Evolutionary conservation across 1,284 basidiomycete genomes (phyloP), one percentile per base, ranked within the genome.

Genomic region (Pisolithus thermaeus): DNA sequence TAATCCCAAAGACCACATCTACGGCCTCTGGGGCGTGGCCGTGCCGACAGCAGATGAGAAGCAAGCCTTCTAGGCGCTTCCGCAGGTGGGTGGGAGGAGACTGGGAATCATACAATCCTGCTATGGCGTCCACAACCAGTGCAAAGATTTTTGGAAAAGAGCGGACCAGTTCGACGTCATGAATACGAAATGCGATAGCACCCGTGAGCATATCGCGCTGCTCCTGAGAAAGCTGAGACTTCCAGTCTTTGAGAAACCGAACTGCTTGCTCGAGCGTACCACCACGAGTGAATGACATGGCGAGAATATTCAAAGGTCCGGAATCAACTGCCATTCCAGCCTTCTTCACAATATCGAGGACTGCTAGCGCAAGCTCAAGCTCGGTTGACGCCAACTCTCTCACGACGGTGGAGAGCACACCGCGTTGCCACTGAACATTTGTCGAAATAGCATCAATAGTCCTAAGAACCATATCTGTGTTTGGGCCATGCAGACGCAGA

Each of bases 71-170:
- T 22, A 65, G 55, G 41, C 61, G 63, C 22, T 61, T 53, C 37
- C 58, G 64, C 55, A 69, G 64, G 35, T 65, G 56, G 35, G 47
- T 47, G 12, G 66, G 59, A 1, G 64, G 67, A 27, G 44, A 28
- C 7, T 47, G 55, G 3, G 48, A 64, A 20, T 14, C 20, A 37
- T 68, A 69, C 38, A 64, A 38, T 2, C 32, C 49, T 25, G 39
- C 39, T 18, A 69, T 52, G 47, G 59, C 58, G 7, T 61, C n/a
- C 22, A 42, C 54, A 25, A 66, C 43, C 5, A 52, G 42, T 28
- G 46, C 37, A n/a, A 61, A 49, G 35, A 55, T 42, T 22, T 40
- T 39, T 18, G 52, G 20, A 0, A 49, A 47, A 11, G 62, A 45
- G 38, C 49, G 53, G 36, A 5, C 41, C 32, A 41, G 55, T 35